phyloP scores from a whole-genome alignment of 768 basidiomycete species.

The Mycena rebaudengoi region DNA sequence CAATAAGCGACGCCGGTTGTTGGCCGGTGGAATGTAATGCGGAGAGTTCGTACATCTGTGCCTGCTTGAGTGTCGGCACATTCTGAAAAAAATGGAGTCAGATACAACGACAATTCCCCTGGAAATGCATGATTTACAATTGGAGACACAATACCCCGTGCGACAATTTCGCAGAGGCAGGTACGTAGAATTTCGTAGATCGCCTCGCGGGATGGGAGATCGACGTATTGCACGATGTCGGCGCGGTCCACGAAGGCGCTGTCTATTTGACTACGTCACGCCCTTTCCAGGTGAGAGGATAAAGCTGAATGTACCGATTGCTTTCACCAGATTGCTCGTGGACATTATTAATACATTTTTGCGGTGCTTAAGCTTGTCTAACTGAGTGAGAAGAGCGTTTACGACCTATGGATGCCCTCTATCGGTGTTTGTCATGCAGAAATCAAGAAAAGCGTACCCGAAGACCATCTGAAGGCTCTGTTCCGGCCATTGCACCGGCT shows the following conservation, averaged over 20 bases:
- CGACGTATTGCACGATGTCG: slow-evolving; percentile 95
- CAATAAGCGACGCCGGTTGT: slow-evolving; percentile 23
- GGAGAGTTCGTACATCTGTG: slow-evolving; percentile 62
- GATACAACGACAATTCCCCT: not conserved
- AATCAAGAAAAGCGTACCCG: slow-evolving; percentile 60
- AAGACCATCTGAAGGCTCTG: slow-evolving; percentile 94
- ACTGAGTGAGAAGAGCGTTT: slow-evolving; percentile 94
- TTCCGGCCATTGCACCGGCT: slow-evolving; percentile 93
- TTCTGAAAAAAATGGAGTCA: slow-evolving; percentile 46
- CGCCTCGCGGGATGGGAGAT: slow-evolving; percentile 89
- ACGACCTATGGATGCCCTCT: slow-evolving; percentile 73
- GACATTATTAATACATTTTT: slow-evolving; percentile 97
- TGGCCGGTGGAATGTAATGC: slow-evolving; percentile 24
- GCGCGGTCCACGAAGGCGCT: slow-evolving; percentile 96
- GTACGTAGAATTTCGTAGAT: slow-evolving; percentile 91
- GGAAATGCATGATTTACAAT: slow-evolving; percentile 54
- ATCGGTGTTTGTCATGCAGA: not conserved
- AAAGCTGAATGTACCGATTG: slow-evolving; percentile 74
- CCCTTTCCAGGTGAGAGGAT: not conserved
- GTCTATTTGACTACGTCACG: slow-evolving; percentile 55
- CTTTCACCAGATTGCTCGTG: slow-evolving; percentile 93
- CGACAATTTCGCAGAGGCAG: slow-evolving; percentile 83
- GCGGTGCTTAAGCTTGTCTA: slow-evolving; percentile 92
- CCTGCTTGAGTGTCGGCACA: slow-evolving; percentile 70
- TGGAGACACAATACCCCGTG: slow-evolving; percentile 71